Conservation (phyloP, 2,329 filamentous ascomycete species). For the Colletotrichum eremochloae region DNA sequence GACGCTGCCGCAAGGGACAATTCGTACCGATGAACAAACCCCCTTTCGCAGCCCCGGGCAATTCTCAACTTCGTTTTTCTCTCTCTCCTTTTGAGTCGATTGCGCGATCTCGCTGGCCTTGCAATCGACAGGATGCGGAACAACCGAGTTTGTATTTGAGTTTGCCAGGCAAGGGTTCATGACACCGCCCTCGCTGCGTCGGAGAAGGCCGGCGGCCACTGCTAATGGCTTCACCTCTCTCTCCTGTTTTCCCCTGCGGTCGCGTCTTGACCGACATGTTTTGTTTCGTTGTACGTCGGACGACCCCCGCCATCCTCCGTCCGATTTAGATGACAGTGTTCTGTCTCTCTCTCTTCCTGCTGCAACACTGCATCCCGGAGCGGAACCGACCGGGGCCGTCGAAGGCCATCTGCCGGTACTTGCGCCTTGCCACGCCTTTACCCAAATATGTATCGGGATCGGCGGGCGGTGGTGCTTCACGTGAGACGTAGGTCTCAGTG, state of each 20-base stretch:
- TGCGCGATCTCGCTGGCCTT: constrained; percentile 5
- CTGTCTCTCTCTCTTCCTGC: too few species aligned
- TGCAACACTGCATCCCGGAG: background rate
- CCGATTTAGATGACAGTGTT: background rate
- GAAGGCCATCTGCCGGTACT: background rate
- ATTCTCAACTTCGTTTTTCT: constrained; percentile 10
- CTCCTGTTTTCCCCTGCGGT: background rate
- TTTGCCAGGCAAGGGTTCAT: background rate
- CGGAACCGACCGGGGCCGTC: background rate
- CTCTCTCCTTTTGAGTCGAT: constrained; percentile 13
- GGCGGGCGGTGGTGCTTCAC: constrained; percentile 20
- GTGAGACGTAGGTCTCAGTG: constrained; percentile 20
- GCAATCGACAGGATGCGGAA: background rate
- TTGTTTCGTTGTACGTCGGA: background rate
- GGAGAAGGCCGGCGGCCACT: background rate
- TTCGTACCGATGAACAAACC: constrained; percentile 16
- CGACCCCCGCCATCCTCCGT: background rate
- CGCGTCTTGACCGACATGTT: background rate
- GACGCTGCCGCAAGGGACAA: constrained; percentile 13
- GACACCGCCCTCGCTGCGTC: background rate
- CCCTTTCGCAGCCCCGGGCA: constrained; percentile 24
- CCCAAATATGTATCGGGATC: constrained; percentile 20
- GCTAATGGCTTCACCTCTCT: background rate
- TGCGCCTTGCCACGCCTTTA: background rate
- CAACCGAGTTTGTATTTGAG: background rate